These are phyloP conservation scores for Nannochloropsis oceanica DNA, from an alignment of 108 stramenopile genomes.

Conservation along the genomic window DNA sequence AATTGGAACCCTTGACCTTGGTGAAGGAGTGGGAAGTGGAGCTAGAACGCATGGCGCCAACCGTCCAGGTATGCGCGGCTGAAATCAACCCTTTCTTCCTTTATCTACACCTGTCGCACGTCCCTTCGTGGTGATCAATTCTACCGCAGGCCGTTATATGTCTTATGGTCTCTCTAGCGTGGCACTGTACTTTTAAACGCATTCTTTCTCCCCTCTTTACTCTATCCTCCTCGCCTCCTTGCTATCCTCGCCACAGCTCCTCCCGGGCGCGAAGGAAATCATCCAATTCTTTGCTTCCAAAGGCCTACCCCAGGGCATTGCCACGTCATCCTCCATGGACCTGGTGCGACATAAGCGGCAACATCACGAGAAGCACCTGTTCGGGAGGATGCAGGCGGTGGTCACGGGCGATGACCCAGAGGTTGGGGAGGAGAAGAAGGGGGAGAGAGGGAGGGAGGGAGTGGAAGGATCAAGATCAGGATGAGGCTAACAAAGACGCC, in stretches of 20 bases:
- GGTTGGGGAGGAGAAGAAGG: neutral
- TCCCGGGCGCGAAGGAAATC: neutral
- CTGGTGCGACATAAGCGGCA: slow-evolving; percentile 7
- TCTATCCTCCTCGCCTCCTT: too few relatives aligned
- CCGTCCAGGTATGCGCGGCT: neutral
- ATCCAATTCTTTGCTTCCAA: neutral
- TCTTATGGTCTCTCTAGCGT: neutral
- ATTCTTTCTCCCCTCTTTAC: too few relatives aligned
- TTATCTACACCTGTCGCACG: too few relatives aligned
- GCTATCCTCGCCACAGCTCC: neutral
- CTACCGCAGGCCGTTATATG: neutral
- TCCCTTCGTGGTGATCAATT: neutral
- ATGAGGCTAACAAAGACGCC: neutral
- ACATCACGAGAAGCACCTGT: slow-evolving; percentile 11
- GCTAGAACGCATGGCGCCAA: neutral
- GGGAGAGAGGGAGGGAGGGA: neutral
- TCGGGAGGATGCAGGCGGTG: slow-evolving; percentile 12
- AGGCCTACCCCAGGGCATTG: slow-evolving; percentile 5
- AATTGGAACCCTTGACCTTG: neutral
- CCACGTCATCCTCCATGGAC: slow-evolving; percentile 9
- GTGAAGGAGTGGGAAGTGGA: slow-evolving; percentile 5
- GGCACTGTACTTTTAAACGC: too few relatives aligned
- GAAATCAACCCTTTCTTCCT: too few relatives aligned
- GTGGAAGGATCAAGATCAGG: neutral
- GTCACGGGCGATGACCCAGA: slow-evolving; percentile 23